Evolutionary conservation across 345 rosid species (phyloP), one percentile per base, ranked within the genome.

Genomic region (Eucalyptus caleyi): DNA sequence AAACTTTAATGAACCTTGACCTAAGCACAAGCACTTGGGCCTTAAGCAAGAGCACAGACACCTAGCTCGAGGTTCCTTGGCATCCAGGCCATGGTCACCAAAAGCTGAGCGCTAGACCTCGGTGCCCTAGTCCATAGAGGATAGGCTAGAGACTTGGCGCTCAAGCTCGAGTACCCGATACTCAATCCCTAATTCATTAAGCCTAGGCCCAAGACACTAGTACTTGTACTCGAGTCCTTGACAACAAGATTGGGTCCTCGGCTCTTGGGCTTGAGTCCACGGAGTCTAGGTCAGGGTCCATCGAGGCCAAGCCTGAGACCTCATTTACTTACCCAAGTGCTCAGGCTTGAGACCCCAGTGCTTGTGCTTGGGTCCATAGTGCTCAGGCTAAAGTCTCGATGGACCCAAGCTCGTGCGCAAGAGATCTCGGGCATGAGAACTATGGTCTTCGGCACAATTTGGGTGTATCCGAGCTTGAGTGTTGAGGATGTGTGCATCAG

Each of bases 301-400:
- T 56, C 0, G 1, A 21, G 5, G 12, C 60, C 1, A 54, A 1
- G 62, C 62, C 2, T 10, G 6, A 24, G 30, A 24, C 30, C 14
- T 24, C 30, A 24, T 23, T 23, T 45, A 45, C 49, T 45, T 45
- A 45, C 62, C 62, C 30, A 2, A 9, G 30, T 24, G 62, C 30
- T 24, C 0, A 26, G 1, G 62, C 62, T 56, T 56, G 62, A 53
- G 59, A 53, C 59, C 2, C 26, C 2, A 21, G 9, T 53, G 6
- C 30, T 56, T 0, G 13, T 56, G 62, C 30, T 0, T 24, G 2
- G 30, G 26, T 10, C 62, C 13, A 9, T 26, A 56, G 30, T 56
- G 62, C 62, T 26, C 1, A 56, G 2, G 62, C 62, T 56, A 0
- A 3, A 26, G 30, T 27, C 62, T 56, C 1, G 3, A 24, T 56